Base-by-base conservation (phyloP, 2,329 filamentous ascomycete species). In the Hortaea werneckii region DNA sequence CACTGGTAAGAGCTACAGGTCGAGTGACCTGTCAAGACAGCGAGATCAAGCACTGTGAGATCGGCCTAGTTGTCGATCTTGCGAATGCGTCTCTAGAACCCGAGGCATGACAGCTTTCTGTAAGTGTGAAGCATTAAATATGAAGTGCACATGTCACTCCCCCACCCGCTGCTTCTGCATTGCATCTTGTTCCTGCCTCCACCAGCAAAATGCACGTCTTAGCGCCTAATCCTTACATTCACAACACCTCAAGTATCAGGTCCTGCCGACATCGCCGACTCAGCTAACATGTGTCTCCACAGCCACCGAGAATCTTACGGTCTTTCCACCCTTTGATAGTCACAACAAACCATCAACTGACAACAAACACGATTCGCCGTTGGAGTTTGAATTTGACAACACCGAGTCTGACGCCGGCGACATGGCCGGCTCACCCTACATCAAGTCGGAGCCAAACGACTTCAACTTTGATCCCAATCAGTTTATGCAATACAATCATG, bases 361-460 rank as follows among this genome's bases (percentile, higher is more conserved):
- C 48, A 54, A 56, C 51, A 61, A 61, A 49, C 59, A 63, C 56
- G 59, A 63, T 45, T 64, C 63, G 42, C 59, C 61, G 7, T 53
- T 65, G 32, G 60, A 64, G 26, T 55, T 63, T 49, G 54, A 48
- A 40, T 57, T 63, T 46, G 58, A 63, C 46, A 52, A 58, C 39
- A 51, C 51, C 47, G 53, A 54, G 40, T 48, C 54, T 47, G 56
- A 55, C 30, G 45, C 43, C 42, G 49, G 51, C 56, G 54, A 54
- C 45, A 79, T 79, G 75, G 71, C 71, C 54, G 71, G 75, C 58
- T 43, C 40, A 52, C 75, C 78, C 44, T 83, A 74, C 65, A 83
- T 85, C 67, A 84, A 85, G 69, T 74, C 76, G 29, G 79, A 84
- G 63, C 75, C 78, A 50, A 76, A 82, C 65, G 79, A 83, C 52